Evolutionary conservation across 305 asterid species (phyloP), one percentile per base, ranked within the genome.

Genomic region (Fraxinus sp.): DNA sequence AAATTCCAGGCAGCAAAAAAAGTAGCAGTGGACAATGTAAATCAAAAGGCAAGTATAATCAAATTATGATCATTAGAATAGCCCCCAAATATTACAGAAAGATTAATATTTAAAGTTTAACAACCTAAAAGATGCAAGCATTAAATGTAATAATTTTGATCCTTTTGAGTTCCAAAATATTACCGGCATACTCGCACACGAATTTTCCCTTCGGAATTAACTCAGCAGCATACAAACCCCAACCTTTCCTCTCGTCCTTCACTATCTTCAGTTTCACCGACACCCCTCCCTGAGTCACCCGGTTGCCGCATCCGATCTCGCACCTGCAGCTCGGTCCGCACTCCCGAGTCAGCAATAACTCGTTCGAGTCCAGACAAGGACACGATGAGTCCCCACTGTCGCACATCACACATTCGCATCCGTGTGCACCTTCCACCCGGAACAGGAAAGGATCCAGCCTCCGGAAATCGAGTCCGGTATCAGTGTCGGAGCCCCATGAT

Each of bases 131-230:
- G 14, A 64, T 8, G 33, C 73, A 64, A 24, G 73, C 16, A 64
- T 64, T 7, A 24, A 3, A 64, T 64, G 36, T 70, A 70, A 20
- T 0, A 18, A 28, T 70, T 26, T 26, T 70, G 18, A 14, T 70
- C 41, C 36, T 70, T 70, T 70, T 26, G 39, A 70, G 28, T 70
- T 70, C 9, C 20, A 28, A 30, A 70, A n/a, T 83, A 0, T 84
- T 85, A 93, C 97, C 98, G 62, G 98, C 91, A 85, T 94, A 95
- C 78, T 95, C 98, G 78, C 99, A 95, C 70, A 94, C 88, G 74
- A 94, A 95, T 22, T 80, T 84, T 6, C 97, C 97, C 72, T 76
- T 36, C 0, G 88, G 91, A 82, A 94, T 93, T 71, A 84, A 66
- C 83, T 92, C 87, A 55, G 87, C 92, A 35, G 97, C 98, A 79